phyloP scores from a whole-genome alignment of 768 basidiomycete genomes.

The Rhizopogon sp. region DNA sequence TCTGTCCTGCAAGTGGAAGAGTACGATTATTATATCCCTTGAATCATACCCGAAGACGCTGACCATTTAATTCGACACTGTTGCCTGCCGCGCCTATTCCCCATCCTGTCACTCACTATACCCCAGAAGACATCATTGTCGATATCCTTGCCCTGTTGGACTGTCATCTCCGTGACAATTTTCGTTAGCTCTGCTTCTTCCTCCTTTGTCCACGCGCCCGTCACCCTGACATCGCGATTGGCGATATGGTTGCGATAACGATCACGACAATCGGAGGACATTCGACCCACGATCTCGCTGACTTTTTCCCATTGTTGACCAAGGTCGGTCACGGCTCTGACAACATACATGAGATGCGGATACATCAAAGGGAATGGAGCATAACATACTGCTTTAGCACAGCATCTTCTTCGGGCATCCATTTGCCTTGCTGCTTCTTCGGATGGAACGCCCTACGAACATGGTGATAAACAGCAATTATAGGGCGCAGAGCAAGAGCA shows the following conservation, averaged over 20 bases:
- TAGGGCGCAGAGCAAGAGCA: slow-evolving; percentile 69
- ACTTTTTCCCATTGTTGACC: slow-evolving; percentile 85
- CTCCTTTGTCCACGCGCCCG: slow-evolving; percentile 72
- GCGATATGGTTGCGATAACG: slow-evolving; percentile 81
- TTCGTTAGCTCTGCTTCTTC: slow-evolving; percentile 71
- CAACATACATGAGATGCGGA: slow-evolving; percentile 4
- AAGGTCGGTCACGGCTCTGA: slow-evolving; percentile 61
- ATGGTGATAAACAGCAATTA: slow-evolving; percentile 82
- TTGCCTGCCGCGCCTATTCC: slow-evolving; percentile 66
- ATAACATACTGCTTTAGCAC: slow-evolving; percentile 52
- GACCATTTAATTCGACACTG: slow-evolving; percentile 90
- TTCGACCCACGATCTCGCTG: slow-evolving; percentile 62
- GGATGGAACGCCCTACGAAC: slow-evolving; percentile 69
- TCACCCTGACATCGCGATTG: slow-evolving; percentile 56
- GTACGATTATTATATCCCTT: not conserved
- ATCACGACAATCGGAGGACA: slow-evolving; percentile 79
- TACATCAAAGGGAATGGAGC: not conserved
- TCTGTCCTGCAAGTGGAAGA: slow-evolving; percentile 53
- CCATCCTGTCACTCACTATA: slow-evolving; percentile 72
- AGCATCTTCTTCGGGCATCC: slow-evolving; percentile 63
- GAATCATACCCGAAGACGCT: slow-evolving; percentile 5
- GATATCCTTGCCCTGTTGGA: slow-evolving; percentile 63
- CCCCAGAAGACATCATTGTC: slow-evolving; percentile 86
- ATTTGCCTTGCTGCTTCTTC: slow-evolving; percentile 61
- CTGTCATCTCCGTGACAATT: slow-evolving; percentile 73